A percentile compares a stretch with the other conserved stretches of the same genome.
These are phyloP conservation scores for Ceratocystis ficicola DNA, from an alignment of 2,329 filamentous ascomycete genomes.

Conservation along the genomic window DNA sequence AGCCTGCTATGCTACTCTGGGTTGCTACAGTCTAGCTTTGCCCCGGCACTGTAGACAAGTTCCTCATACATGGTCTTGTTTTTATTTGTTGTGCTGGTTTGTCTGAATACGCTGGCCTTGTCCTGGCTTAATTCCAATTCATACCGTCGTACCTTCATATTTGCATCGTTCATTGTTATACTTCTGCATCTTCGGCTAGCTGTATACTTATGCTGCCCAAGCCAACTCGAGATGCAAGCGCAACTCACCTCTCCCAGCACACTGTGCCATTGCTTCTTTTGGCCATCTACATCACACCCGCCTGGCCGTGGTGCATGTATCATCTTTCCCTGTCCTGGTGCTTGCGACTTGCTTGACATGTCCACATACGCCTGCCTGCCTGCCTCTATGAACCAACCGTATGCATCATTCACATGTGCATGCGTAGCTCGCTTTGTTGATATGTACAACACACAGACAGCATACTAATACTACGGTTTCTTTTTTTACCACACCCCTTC, in stretches of 20 bases:
- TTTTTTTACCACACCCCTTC: constrained; percentile 6
- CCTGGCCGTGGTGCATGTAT: constrained; percentile 5
- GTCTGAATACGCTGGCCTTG: not conserved
- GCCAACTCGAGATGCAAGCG: not conserved
- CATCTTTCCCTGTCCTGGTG: not conserved
- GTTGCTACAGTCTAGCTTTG: no score
- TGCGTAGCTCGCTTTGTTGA: not conserved
- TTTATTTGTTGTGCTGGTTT: not conserved
- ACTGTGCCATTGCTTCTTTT: constrained; percentile 2
- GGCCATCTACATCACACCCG: not conserved
- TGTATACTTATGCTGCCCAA: not conserved
- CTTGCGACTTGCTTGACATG: constrained; percentile 1
- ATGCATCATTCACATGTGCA: not conserved
- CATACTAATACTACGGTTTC: not conserved
- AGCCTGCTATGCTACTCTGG: not conserved
- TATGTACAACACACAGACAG: constrained; percentile 10
- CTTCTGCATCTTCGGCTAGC: not conserved
- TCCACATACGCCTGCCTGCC: not conserved
- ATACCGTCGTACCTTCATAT: not conserved
- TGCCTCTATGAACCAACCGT: not conserved
- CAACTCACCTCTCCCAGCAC: not conserved
- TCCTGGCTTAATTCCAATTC: not conserved
- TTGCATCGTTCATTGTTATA: not conserved
- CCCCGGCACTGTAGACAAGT: no score
- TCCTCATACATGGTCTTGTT: not conserved